Evolutionary conservation across 208 protist species (phyloP).

Genomic region (Leishmania guyanensis): DNA sequence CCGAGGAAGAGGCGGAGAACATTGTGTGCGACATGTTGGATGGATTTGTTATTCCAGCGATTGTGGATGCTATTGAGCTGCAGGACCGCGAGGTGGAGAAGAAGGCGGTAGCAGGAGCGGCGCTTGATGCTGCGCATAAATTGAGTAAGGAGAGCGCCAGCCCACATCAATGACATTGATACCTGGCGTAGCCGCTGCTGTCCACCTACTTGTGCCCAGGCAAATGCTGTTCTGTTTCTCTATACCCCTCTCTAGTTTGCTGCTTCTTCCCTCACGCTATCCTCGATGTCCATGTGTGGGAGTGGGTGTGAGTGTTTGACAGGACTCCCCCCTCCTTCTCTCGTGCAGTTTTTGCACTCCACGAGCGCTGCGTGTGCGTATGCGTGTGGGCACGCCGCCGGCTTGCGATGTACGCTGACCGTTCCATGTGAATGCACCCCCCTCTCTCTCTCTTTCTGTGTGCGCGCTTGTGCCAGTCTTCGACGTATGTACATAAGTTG

Average conservation of each 20-base stretch:
- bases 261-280: not conserved
- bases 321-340: not conserved
- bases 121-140: conserved; percentile 34
- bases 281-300: not conserved
- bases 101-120: conserved; percentile 52
- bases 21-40: conserved; percentile 86
- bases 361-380: not conserved
- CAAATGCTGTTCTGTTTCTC: not conserved
- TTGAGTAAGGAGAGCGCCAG: not conserved
- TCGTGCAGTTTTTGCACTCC: not conserved
- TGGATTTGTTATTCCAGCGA: conserved; percentile 68
- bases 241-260: not conserved
- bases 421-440: not conserved
- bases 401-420: not conserved
- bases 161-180: not conserved
- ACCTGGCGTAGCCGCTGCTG: not conserved
- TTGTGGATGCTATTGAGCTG: conserved; percentile 56
- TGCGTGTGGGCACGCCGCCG: not conserved
- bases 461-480: not conserved
- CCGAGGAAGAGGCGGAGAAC: conserved; percentile 23
- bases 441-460: not conserved
- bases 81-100: conserved; percentile 44
- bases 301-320: not conserved
- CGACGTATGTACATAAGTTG: not conserved
- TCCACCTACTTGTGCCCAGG: not conserved